Evolutionary conservation across 257 asterid species (phyloP), one percentile per base, ranked within the genome.

Genomic region (Osmanthus fragrans): DNA sequence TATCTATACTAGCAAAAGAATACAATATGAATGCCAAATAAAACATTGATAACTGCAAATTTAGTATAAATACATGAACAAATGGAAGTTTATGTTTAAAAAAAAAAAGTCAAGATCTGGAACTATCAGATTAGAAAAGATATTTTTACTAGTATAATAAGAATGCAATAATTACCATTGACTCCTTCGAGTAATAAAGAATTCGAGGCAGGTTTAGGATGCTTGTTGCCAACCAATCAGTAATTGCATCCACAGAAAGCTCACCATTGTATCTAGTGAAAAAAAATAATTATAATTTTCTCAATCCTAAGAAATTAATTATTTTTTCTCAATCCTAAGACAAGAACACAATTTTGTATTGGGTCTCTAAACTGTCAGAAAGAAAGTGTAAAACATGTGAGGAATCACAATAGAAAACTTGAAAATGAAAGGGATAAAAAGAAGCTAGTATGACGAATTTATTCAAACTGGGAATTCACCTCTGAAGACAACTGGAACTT

Each of bases 171-270:
- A 86, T 83, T 93, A 95, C 99, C 97, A 95, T 27, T 65, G 99
- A 85, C 84, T 95, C 99, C 91, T 89, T 91, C 0, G 94, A 84
- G 83, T 90, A 87, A 85, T 91, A 95, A 69, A 80, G 87, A 70
- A 95, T 95, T 76, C 97, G 96, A 51, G 98, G 98, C 88, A 92
- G 82, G 71, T 73, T 89, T 73, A 95, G 89, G 85, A 89, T 87
- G 84, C 78, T 82, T 67, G 96, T 86, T 12, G 97, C 94, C 80
- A 95, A 65, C 99, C 99, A 95, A 79, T 95, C 94, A 34, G 97
- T 88, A 79, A 93, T 81, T 73, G 91, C 86, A 87, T 93, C 98
- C 79, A 95, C 89, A 64, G 98, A 93, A 81, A 90, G 92, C 80
- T 90, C 96, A 70, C 89, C 94, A 56, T 80, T 86, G 76, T 89